phyloP scores from a whole-genome alignment of 1,284 basidiomycete species.

The Tilletia walkeri region DNA sequence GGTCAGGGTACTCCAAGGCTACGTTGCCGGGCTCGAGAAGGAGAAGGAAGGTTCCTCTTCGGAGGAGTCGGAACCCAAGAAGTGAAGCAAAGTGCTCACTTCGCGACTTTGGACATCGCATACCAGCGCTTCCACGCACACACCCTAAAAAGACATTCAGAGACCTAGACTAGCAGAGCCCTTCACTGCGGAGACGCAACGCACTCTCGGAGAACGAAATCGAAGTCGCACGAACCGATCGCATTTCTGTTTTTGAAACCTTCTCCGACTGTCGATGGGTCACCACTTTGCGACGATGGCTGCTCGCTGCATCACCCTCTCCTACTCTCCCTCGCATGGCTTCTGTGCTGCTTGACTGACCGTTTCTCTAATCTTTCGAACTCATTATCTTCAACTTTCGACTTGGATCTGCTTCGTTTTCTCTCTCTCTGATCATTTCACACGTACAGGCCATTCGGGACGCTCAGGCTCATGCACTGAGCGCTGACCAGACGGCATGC shows the following conservation, averaged over 20 bases:
- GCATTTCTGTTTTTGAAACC: neutral
- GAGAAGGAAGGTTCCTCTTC: constrained; percentile 19
- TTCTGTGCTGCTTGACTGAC: neutral
- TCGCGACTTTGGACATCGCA: neutral
- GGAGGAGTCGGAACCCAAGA: neutral
- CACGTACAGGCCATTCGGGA: constrained; percentile 42
- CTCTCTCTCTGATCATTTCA: neutral
- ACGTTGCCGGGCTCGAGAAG: constrained; percentile 45
- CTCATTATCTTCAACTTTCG: neutral
- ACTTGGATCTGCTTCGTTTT: neutral
- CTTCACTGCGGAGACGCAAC: too few relatives aligned
- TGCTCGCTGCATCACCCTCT: neutral
- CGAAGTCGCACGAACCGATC: too few relatives aligned
- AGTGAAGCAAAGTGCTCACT: neutral
- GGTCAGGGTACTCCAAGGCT: constrained; percentile 44
- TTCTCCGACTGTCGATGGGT: neutral
- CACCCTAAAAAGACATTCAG: too few relatives aligned
- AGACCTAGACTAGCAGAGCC: too few relatives aligned
- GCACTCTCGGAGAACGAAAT: too few relatives aligned
- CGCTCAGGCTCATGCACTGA: constrained; percentile 42
- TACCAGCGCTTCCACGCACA: too few relatives aligned
- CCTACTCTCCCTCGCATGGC: neutral
- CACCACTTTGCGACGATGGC: neutral
- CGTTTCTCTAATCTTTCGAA: too few relatives aligned
- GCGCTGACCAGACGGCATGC: constrained; percentile 72